Percentiles rank a stretch among this genome's conserved stretches.
Evolutionary conservation across 2,329 filamentous ascomycete species (phyloP).

Genomic region (Exophiala alcalophila): DNA sequence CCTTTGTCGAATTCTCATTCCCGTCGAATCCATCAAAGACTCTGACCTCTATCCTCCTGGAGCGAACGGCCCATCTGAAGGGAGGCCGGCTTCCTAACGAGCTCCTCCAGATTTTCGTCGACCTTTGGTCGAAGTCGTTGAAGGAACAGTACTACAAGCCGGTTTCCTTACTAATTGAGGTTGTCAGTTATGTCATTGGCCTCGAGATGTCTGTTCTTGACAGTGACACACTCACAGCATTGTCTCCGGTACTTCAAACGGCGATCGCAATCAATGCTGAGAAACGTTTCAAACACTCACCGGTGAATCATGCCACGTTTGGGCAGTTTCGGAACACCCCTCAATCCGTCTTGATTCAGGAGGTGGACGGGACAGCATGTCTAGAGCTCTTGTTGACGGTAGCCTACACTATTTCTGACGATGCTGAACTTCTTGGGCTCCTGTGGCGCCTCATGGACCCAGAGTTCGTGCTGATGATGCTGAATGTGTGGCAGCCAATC

Average conservation of each 20-base stretch:
- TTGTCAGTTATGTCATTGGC: conserved; percentile 41
- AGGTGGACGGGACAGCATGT: conserved; percentile 54
- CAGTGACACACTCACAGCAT: conserved; percentile 37
- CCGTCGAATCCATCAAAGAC: conserved; percentile 50
- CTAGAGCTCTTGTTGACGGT: conserved; percentile 55
- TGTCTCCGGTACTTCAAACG: conserved; percentile 43
- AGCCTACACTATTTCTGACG: conserved; percentile 45
- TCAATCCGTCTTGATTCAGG: conserved; percentile 42
- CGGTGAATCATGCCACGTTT: conserved; percentile 40
- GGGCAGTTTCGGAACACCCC: conserved; percentile 42
- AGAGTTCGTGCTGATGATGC: conserved; percentile 57
- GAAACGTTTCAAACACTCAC: conserved; percentile 48
- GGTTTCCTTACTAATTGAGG: conserved; percentile 42
- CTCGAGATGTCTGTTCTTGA: conserved; percentile 39
- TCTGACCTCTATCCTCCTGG: conserved; percentile 55
- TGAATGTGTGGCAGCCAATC: conserved; percentile 57
- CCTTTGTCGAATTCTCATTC: conserved; percentile 51
- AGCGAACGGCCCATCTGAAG: conserved; percentile 46
- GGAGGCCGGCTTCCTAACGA: conserved; percentile 48
- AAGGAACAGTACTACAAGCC: conserved; percentile 51
- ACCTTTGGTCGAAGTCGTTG: conserved; percentile 56
- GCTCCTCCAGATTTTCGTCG: conserved; percentile 50
- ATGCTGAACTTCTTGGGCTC: conserved; percentile 37
- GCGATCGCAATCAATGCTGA: conserved; percentile 55
- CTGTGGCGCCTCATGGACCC: conserved; percentile 59